Base-by-base conservation (phyloP, 352 stramenopile genomes). In the Globisporangium heterothallicum region DNA sequence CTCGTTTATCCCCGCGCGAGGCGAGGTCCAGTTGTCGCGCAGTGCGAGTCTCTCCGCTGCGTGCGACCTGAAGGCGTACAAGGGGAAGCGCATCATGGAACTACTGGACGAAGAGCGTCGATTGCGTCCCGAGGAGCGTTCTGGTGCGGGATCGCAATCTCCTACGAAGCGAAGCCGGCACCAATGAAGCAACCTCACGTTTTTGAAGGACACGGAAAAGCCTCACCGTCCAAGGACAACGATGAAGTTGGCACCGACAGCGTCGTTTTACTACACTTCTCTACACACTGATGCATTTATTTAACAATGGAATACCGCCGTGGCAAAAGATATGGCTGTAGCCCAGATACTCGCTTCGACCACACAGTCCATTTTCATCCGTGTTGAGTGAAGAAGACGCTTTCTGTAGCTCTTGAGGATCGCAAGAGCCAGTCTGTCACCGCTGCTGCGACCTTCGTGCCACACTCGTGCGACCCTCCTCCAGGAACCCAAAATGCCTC, bases 21-120 rank as follows among this genome's bases (percentile, higher is more conserved):
- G 54, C 13, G 58, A 49, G 43, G 67, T 64, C 24, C 41, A 47
- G 22, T 22, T 78, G n/a, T 59, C 62, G 12, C 59, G 71, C 42
- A 78, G 71, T 30, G 49, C 49, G 14, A 85, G 74, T 30, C 53
- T 69, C n/a, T 70, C 53, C 21, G 41, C 60, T 4, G 53, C 55
- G 5, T 70, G 67, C 30, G 62, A 58, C 1, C 53, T 59, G 7
- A 71, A 65, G 18, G 56, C 70, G 25, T 85, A 74, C 65, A 84
- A 84, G 42, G 77, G 74, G 24, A 92, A 92, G 53, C 67, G 78
- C 9, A 85, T 92, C 19, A 50, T 92, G 21, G 72, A 92, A 45
- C 58, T 92, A 18, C 76, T 86, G 51, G 75, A 91, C 56, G 78
- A 91, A 68, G 77, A 88, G 49, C 77, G 80, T 5, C 62, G 78